Base-by-base conservation (phyloP, 768 basidiomycete genomes). In the Tulasnella sp. region DNA sequence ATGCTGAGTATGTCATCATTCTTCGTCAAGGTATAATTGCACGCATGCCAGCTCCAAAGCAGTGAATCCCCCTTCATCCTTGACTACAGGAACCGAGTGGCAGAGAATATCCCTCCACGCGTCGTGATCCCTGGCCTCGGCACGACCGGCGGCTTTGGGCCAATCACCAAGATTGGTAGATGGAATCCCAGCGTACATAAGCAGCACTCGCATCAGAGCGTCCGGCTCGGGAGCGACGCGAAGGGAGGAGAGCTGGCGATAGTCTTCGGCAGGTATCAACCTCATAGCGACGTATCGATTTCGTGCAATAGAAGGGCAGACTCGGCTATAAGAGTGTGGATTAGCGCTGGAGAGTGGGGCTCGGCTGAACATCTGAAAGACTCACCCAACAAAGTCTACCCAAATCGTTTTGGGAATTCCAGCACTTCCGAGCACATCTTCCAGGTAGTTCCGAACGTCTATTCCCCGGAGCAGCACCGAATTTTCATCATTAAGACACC, bases 221-320 rank as follows among this genome's bases (percentile, higher is more conserved):
- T 73, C 72, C 5, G 72, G 72, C 36, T 73, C 72, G 3, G 72
- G 72, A 36, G 49, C 22, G 22, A 73, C 49, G 22, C 72, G 72
- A n/a, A 73, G 22, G 17, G 36, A 29, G 42, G 45, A 73, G n/a
- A 45, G n/a, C 42, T 71, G 69, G 36, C 38, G 36, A 25, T 39
- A 73, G 29, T 38, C 17, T 22, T 73, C 42, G n/a, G 72, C 36
- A 1, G 72, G 25, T 7, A 73, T 36, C 34, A 73, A 73, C 25
- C 72, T 37, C 40, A 73, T 22, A 3, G 40, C 39, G 1, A 73
- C 49, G 25, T 52, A 58, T 36, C 42, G 37, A 31, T 73, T 38
- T 45, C 72, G 40, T 7, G 49, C 45, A 25, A 73, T 49, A 25
- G 40, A 36, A 2, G 72, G 40, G 19, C 34, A 52, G 17, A 38